These are phyloP conservation scores for Russula olivacea DNA, from an alignment of 768 basidiomycete species.

Conservation along the genomic window DNA sequence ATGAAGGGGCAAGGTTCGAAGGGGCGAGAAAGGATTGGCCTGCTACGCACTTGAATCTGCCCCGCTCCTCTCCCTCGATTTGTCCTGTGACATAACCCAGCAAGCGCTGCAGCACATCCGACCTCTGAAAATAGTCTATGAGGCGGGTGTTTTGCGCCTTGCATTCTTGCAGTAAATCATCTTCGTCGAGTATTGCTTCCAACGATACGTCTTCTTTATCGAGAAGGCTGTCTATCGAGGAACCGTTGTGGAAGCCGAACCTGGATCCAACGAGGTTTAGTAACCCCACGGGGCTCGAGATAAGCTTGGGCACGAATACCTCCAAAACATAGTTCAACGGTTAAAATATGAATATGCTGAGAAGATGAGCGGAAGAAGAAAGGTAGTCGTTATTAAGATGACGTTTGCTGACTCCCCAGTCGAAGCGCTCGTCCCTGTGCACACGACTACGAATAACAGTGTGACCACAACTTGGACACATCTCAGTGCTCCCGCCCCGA, in stretches of 20 bases:
- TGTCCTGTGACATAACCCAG: conserved; percentile 83
- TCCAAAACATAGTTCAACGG: conserved; percentile 24
- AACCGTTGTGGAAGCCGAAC: conserved; percentile 88
- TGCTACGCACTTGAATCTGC: conserved; percentile 69
- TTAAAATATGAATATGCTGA: neutral
- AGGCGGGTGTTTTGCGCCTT: conserved; percentile 89
- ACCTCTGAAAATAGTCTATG: conserved; percentile 79
- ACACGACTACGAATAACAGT: neutral
- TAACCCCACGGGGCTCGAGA: neutral
- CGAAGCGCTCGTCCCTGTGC: conserved; percentile 2
- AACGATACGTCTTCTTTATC: conserved; percentile 86
- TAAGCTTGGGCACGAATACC: conserved; percentile 13
- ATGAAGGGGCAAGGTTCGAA: conserved; percentile 9
- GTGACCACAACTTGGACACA: neutral
- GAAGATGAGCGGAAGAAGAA: neutral
- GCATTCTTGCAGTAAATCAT: conserved; percentile 91
- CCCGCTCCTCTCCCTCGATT: conserved; percentile 74
- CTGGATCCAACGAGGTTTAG: conserved; percentile 34
- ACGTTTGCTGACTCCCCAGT: neutral
- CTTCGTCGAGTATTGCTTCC: conserved; percentile 89
- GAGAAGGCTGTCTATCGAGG: conserved; percentile 82
- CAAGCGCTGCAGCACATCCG: conserved; percentile 74
- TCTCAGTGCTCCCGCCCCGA: neutral
- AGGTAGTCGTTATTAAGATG: neutral
- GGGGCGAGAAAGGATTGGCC: conserved; percentile 19